Conservation (phyloP, 75 land plant species). For the Sequoiadendron giganteum region DNA sequence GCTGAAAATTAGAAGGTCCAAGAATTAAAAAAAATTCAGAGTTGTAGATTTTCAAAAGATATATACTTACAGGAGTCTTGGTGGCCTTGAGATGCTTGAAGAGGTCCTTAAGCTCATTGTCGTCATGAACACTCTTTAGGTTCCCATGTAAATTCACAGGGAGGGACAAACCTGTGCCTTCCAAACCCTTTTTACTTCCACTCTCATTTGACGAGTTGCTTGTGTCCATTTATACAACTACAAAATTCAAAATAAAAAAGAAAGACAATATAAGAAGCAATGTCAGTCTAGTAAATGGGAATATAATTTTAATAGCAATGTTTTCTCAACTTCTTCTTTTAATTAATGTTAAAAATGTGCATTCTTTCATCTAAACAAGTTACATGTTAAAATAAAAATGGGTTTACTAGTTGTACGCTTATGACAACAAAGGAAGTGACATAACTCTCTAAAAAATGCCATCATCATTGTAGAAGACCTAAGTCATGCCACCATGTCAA, state of each 20-base stretch:
- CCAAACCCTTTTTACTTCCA: conserved; percentile 27
- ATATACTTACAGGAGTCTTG: conserved; percentile 28
- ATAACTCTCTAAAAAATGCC: not conserved
- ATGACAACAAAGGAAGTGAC: not conserved
- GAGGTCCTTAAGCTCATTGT: conserved; percentile 19
- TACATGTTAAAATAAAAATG: not conserved
- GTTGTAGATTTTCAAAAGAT: not conserved
- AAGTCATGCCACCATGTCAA: not conserved
- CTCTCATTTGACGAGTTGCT: not conserved
- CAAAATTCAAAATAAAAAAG: not conserved
- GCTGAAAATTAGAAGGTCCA: not conserved
- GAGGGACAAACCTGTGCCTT: conserved; percentile 29
- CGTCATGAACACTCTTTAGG: conserved; percentile 31
- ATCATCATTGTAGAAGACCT: not conserved
- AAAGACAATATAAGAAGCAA: not conserved
- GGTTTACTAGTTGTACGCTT: no score
- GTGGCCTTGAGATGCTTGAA: conserved; percentile 25
- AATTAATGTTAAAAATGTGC: not conserved
- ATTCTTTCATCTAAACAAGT: not conserved
- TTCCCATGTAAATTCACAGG: conserved; percentile 36
- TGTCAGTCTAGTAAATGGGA: not conserved
- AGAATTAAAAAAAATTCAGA: conserved; percentile 6
- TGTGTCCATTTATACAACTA: not conserved
- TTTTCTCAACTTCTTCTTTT: not conserved
- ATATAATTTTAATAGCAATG: not conserved